Conservation (phyloP, 768 basidiomycete genomes). For the Atractiella rhizophila region DNA sequence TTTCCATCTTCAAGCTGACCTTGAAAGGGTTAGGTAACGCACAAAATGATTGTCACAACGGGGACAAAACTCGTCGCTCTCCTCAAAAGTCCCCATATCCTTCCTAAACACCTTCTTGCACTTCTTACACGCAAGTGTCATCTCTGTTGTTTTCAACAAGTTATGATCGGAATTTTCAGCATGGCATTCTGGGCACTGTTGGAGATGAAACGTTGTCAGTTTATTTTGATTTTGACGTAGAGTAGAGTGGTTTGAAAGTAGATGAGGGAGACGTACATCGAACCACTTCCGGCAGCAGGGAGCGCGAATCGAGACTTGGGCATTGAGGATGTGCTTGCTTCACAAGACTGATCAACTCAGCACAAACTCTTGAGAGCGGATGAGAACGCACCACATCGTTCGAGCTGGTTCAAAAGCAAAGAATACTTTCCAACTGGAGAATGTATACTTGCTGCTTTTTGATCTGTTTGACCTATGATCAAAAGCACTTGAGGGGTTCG, state of each 20-base stretch:
- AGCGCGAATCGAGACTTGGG: conserved; percentile 81
- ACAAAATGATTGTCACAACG: conserved; percentile 98
- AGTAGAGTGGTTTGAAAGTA: neutral
- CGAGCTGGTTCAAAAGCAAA: too few species aligned
- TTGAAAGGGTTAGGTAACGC: conserved; percentile 19
- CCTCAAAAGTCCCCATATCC: conserved; percentile 73
- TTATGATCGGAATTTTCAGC: conserved; percentile 52
- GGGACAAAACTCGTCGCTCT: conserved; percentile 93
- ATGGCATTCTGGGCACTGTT: conserved; percentile 68
- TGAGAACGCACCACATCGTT: too few species aligned
- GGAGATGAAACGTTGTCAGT: neutral
- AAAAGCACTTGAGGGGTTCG: too few species aligned
- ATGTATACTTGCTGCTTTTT: too few species aligned
- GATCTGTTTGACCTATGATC: too few species aligned
- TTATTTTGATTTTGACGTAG: neutral
- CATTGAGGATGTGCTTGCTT: conserved; percentile 91
- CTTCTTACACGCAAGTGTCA: conserved; percentile 62
- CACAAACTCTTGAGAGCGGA: too few species aligned
- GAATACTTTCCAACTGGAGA: too few species aligned
- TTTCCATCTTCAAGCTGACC: neutral
- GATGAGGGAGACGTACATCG: conserved; percentile 28
- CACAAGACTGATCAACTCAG: neutral
- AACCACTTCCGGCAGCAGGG: conserved; percentile 97
- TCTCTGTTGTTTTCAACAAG: conserved; percentile 52
- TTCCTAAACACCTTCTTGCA: conserved; percentile 92